Evolutionary conservation across 1,139 yeast species (phyloP).

Genomic region (Suhomyces bribrorum): DNA sequence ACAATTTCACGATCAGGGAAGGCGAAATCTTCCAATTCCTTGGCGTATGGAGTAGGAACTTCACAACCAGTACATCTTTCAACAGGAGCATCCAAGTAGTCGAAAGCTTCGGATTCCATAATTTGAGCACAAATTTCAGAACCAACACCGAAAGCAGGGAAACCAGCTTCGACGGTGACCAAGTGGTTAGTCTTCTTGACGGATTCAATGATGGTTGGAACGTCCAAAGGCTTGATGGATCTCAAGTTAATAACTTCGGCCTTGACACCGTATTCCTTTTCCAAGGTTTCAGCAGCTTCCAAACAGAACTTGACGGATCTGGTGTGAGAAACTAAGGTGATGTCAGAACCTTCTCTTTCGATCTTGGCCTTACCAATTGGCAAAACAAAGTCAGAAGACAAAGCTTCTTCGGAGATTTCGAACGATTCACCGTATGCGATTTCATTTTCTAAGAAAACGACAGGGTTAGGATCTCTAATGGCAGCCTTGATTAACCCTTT

Average conservation of each 20-base stretch:
- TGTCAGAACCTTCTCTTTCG: constrained; percentile 89
- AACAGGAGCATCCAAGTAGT: constrained; percentile 97
- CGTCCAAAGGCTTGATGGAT: constrained; percentile 94
- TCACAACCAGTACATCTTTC: constrained; percentile 99
- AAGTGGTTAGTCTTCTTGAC: constrained; percentile 97
- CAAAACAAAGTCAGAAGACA: constrained; percentile 82
- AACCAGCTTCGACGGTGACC: constrained; percentile 94
- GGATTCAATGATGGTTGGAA: constrained; percentile 79
- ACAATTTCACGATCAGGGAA: constrained; percentile 96
- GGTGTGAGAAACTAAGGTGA: constrained; percentile 87
- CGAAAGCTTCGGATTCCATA: constrained; percentile 98
- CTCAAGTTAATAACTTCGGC: constrained; percentile 96
- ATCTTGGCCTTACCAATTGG: constrained; percentile 97
- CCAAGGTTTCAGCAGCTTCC: constrained; percentile 85
- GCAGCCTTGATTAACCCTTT: constrained; percentile 96
- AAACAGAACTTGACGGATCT: constrained; percentile 85
- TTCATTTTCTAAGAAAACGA: constrained; percentile 94
- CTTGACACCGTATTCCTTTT: constrained; percentile 80
- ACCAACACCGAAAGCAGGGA: constrained; percentile 98
- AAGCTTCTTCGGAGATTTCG: constrained; percentile 86
- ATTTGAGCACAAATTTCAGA: constrained; percentile 97
- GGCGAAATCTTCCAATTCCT: constrained; percentile 95
- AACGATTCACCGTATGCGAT: constrained; percentile 89
- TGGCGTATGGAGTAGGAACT: constrained; percentile 98
- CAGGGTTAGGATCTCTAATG: constrained; percentile 98